Base-by-base conservation (phyloP, 495 filamentous ascomycete species). In the Hypoxylon subgilvum region DNA sequence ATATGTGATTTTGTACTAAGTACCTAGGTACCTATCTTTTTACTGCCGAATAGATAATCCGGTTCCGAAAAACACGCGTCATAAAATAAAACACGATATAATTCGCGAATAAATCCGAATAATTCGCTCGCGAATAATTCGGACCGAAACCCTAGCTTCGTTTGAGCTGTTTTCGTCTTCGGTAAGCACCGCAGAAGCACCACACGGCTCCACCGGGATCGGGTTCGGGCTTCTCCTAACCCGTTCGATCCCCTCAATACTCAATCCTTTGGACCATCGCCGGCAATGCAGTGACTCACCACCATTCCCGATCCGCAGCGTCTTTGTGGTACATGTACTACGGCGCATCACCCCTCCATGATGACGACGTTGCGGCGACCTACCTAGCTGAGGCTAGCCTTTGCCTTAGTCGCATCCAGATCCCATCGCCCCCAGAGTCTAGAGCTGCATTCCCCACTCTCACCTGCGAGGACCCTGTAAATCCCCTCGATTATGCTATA, bases 401-500 rank as follows among this genome's bases (percentile, higher is more conserved):
- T 34, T 34, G 31, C 23, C 23, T 8, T 8, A n/a, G n/a, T n/a
- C n/a, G n/a, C n/a, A n/a, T n/a, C n/a, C n/a, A n/a, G n/a, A n/a
- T n/a, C n/a, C n/a, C n/a, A n/a, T n/a, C n/a, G n/a, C n/a, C n/a
- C n/a, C n/a, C n/a, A 10, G 13, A 25, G 23, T 51, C 7, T 31
- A 38, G 41, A 10, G 30, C 16, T 9, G 10, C 3, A 4, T 28
- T 30, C 30, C 43, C 48, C 49, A 54, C 42, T 47, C 48, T 23
- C 41, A 19, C 14, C 21, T 52, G 43, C 16, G 16, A 21, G 34
- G 61, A 58, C 61, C 61, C 61, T 64, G 54, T 54, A 58, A 64
- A 64, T 58, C 61, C 54, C n/a, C 61, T 58, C 53, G 22, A 54
- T n/a, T 57, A 34, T 46, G 41, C 12, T 57, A 34, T 46, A 46